Evolutionary conservation across 192 early-diverging fungal genomes (phyloP), one percentile per base, ranked within the genome.

Genomic region (Anaeromyces robustus): DNA sequence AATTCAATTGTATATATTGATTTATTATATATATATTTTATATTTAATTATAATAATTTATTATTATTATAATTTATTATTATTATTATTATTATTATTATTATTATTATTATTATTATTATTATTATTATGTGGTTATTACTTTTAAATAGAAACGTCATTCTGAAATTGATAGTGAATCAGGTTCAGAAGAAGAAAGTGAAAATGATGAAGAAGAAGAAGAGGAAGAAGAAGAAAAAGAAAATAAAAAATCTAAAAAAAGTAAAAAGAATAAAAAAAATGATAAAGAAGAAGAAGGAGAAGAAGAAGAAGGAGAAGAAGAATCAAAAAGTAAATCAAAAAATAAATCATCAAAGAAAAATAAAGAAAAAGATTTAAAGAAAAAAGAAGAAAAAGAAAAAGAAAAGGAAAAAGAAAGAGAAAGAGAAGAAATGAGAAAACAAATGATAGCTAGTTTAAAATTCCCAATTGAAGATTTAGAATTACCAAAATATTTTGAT

Each of bases 381-480:
- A 78, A 37, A 30, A 41, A 30, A 34, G 77, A 30, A 52, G 29
- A 41, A 68, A 77, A 84, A 81, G 83, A 82, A 68, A 52, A 78
- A 29, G 83, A 81, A 31, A 79, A 83, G 59, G 85, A 82, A 84
- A 83, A 37, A 41, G 83, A 41, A 77, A 30, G 31, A 52, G 77
- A 28, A 78, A 22, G 80, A 78, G 78, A 29, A 81, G 29, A 77
- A 18, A 9, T 30, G 18, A 81, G 30, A 13, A 30, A 82, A 83
- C 29, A 80, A 32, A 78, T 84, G 79, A 39, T 29, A 43, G 31
- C 80, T 29, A 80, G 84, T 22, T 85, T 93, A 68, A 92, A 91
- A 81, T 94, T 92, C 80, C 96, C 96, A 9, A 91, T 94, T 6
- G 95, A 97, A 79, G 95, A 98, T 86, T 82, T 94, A 59, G 94